Evolutionary conservation across 768 basidiomycete genomes (phyloP), one percentile per base, ranked within the genome.

Genomic region (Cantharellus cinnabarinus): DNA sequence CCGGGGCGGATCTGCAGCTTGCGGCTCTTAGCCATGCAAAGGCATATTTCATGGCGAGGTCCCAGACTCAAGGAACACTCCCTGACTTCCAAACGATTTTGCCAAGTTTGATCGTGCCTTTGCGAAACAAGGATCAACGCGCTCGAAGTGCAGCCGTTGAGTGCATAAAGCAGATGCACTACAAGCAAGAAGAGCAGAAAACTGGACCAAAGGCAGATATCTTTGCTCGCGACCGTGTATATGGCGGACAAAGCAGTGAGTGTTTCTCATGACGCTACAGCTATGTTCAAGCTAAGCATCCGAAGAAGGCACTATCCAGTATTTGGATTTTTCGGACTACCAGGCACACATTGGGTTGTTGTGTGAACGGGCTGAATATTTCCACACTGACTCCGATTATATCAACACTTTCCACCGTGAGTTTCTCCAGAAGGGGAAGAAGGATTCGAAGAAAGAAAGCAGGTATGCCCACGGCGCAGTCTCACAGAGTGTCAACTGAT

Each of bases 41-140:
- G 2, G 87, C 89, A 0, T 93, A 93, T 69, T 68, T 98, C 7
- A 75, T 80, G 53, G 88, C 91, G 0, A 81, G 89, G 68, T 66
- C 75, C 1, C 65, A 72, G 2, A 71, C 44, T 10, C 10, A 10
- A 54, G 14, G 14, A 54, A 54, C 52, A 37, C 10, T 37, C 35
- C 10, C 10, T 37, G 90, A 94, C 68, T 88, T 93, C 69, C 85
- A 91, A 68, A 81, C 79, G 0, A 75, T 91, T 3, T 65, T 90
- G 5, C 85, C 88, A 0, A 74, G 80, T 2, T 67, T 89, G 5
- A 71, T 90, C 1, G 76, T 83, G 29, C 75, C 79, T 5, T 64
- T 89, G 7, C 75, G 79, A 57, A 75, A 73, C 60, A 35, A 68
- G 1, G 72, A 75, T 50, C 60, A 62, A 3, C 66, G 68, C 3